Evolutionary conservation across 768 basidiomycete species (phyloP).

Genomic region (Auriculariales sp.): DNA sequence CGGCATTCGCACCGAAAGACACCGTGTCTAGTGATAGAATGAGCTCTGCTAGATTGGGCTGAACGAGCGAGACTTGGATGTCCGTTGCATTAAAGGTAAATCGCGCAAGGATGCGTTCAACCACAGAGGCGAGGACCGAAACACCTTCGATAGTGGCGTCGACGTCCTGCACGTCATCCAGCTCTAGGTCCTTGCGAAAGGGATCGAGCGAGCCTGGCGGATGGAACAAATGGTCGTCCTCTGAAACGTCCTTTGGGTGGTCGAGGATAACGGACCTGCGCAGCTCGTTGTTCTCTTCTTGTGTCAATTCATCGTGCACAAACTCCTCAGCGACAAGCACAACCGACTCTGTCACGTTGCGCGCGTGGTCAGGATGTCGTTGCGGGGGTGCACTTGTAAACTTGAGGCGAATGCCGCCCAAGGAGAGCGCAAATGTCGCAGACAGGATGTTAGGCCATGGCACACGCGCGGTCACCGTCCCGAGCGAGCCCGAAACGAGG

Average conservation of each 20-base stretch:
- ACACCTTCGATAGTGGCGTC: constrained; percentile 51
- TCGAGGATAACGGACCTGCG: constrained; percentile 38
- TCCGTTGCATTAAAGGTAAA: constrained; percentile 66
- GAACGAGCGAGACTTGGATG: constrained; percentile 52
- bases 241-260: constrained; percentile 5
- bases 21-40: constrained; percentile 44
- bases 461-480: constrained; percentile 60
- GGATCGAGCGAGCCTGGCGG: constrained; percentile 47
- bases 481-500: constrained; percentile 58
- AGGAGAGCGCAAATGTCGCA: constrained; percentile 52
- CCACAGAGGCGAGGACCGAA: constrained; percentile 65
- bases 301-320: constrained; percentile 65
- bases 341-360: constrained; percentile 62
- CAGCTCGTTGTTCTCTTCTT: constrained; percentile 54
- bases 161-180: constrained; percentile 23
- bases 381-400: constrained; percentile 26
- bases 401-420: constrained; percentile 55
- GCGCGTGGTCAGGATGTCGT: background rate
- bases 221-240: constrained; percentile 7
- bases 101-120: constrained; percentile 63
- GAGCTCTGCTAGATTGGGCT: constrained; percentile 46
- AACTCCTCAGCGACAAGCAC: constrained; percentile 76
- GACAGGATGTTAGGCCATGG: constrained; percentile 79
- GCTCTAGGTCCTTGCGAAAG: constrained; percentile 19
- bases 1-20: constrained; percentile 9